Percentiles rank a stretch among this genome's conserved stretches.
Conservation (phyloP, 176 grass and related monocot genomes). For the Alopecurus myosuroides region DNA sequence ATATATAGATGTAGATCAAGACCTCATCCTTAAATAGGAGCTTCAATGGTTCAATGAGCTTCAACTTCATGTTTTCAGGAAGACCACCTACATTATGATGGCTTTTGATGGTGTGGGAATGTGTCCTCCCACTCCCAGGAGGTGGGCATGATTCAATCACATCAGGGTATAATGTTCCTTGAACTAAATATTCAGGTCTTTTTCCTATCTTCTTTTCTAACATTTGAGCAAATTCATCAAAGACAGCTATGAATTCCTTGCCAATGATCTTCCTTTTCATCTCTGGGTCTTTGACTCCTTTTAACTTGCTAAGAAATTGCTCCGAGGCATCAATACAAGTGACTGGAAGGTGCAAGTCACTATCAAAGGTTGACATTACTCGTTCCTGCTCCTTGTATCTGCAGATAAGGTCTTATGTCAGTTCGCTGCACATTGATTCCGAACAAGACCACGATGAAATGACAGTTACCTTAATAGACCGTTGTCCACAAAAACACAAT, state of each 20-base stretch:
- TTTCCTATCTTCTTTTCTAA: conserved; percentile 59
- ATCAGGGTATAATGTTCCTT: conserved; percentile 90
- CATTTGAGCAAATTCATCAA: conserved; percentile 76
- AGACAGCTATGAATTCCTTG: conserved; percentile 74
- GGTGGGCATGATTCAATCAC: conserved; percentile 92
- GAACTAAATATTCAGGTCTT: conserved; percentile 63
- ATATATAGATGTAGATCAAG: neutral
- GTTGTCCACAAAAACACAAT: conserved; percentile 91
- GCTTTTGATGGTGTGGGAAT: conserved; percentile 92
- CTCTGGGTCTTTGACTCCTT: conserved; percentile 79
- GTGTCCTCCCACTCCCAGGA: conserved; percentile 69
- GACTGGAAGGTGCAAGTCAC: conserved; percentile 72
- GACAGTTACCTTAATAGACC: conserved; percentile 61
- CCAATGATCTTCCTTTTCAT: conserved; percentile 87
- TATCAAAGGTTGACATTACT: conserved; percentile 82
- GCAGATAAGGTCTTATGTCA: conserved; percentile 4
- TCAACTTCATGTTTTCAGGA: conserved; percentile 77
- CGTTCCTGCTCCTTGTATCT: conserved; percentile 81
- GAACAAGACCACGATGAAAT: neutral
- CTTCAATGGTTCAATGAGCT: conserved; percentile 87
- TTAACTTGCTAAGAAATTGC: conserved; percentile 70
- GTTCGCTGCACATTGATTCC: neutral
- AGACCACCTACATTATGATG: conserved; percentile 93
- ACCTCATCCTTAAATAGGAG: conserved; percentile 94
- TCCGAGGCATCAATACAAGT: conserved; percentile 77